phyloP scores from a whole-genome alignment of 2,329 filamentous ascomycete genomes.

The Alternaria dauci region DNA sequence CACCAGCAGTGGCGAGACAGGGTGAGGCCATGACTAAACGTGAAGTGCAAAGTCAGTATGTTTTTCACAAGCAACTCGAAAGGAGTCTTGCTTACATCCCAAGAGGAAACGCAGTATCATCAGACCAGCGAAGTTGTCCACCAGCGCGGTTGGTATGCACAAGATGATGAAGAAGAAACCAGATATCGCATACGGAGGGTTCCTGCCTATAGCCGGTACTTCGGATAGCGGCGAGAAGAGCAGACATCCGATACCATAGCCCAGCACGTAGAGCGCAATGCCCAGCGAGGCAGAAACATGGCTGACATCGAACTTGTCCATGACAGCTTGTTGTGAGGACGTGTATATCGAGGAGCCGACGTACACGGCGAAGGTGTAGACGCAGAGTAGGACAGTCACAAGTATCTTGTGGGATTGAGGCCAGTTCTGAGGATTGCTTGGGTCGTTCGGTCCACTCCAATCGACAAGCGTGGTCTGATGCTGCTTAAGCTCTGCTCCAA shows the following conservation, averaged over 20 bases:
- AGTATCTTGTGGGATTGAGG: slow-evolving; percentile 40
- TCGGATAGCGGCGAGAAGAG: slow-evolving; percentile 72
- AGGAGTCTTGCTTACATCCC: slow-evolving; percentile 23
- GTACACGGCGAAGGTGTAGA: slow-evolving; percentile 69
- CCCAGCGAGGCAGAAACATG: slow-evolving; percentile 63
- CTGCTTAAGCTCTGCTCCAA: slow-evolving; percentile 29
- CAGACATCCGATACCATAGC: slow-evolving; percentile 67
- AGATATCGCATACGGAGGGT: slow-evolving; percentile 71
- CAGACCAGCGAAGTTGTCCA: slow-evolving; percentile 68
- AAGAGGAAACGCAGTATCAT: slow-evolving; percentile 59
- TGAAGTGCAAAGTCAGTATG: background rate
- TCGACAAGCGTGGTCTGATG: slow-evolving; percentile 46
- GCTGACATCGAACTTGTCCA: slow-evolving; percentile 61
- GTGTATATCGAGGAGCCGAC: slow-evolving; percentile 62
- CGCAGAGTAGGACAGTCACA: slow-evolving; percentile 45
- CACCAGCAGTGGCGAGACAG: slow-evolving; percentile 47
- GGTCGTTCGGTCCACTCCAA: slow-evolving; percentile 51
- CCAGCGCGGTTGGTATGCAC: slow-evolving; percentile 69
- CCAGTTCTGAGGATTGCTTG: slow-evolving; percentile 51
- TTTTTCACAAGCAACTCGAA: background rate
- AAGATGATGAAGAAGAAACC: slow-evolving; percentile 73
- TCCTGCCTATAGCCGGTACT: slow-evolving; percentile 71
- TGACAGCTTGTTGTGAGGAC: slow-evolving; percentile 55
- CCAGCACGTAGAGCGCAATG: slow-evolving; percentile 69
- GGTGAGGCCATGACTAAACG: slow-evolving; percentile 42